Evolutionary conservation across 108 stramenopile genomes (phyloP).

Genomic region (Cyclostephanos tholiformis): DNA sequence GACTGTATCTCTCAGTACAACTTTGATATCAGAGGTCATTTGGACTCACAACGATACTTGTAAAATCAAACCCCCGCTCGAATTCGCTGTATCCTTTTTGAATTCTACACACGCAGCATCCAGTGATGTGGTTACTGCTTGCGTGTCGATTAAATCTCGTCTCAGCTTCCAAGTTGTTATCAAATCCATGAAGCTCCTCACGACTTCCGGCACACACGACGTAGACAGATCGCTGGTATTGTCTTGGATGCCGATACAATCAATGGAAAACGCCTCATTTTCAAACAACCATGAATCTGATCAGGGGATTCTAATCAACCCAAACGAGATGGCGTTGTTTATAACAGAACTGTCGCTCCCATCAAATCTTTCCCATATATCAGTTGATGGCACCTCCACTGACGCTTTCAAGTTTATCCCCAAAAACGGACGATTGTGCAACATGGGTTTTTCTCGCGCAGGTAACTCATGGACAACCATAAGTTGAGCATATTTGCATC

Average conservation of each 20-base stretch:
- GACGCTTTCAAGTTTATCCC: constrained; percentile 38
- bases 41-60: constrained; percentile 38
- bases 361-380: constrained; percentile 23
- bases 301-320: constrained; percentile 26
- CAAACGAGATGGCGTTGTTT: constrained; percentile 32
- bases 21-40: constrained; percentile 15
- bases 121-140: constrained; percentile 63
- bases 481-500: neutral
- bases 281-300: neutral
- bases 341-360: constrained; percentile 44
- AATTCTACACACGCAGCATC: constrained; percentile 64
- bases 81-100: constrained; percentile 75
- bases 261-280: neutral
- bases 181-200: constrained; percentile 48
- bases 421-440: constrained; percentile 40
- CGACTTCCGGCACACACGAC: constrained; percentile 33
- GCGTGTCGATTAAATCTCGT: constrained; percentile 67
- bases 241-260: constrained; percentile 22
- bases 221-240: constrained; percentile 8
- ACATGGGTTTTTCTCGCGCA: constrained; percentile 49
- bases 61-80: constrained; percentile 57
- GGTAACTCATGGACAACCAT: constrained; percentile 12
- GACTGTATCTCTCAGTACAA: neutral
- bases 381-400: constrained; percentile 17
- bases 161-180: constrained; percentile 63